Evolutionary conservation across 805 yeast species (phyloP).

Genomic region (Kluyveromyces aestuarii): DNA sequence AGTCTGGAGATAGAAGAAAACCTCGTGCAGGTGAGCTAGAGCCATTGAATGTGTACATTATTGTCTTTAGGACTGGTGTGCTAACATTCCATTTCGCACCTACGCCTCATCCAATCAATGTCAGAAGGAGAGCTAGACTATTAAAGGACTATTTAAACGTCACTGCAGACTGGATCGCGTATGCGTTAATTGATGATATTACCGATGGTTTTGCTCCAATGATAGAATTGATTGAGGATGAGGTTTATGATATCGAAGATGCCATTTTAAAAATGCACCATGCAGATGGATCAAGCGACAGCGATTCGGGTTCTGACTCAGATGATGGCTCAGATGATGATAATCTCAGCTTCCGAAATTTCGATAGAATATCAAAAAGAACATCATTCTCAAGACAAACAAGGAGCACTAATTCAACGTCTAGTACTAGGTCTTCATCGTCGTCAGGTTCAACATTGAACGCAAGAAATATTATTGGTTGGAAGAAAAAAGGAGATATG

Average conservation of each 20-base stretch:
- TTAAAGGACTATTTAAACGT: slow-evolving; percentile 83
- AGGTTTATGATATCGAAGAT: slow-evolving; percentile 91
- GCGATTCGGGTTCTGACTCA: slow-evolving; percentile 26
- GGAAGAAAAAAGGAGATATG: slow-evolving; percentile 95
- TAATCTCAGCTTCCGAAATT: slow-evolving; percentile 12
- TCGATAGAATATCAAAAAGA: slow-evolving; percentile 6
- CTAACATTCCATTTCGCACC: slow-evolving; percentile 90
- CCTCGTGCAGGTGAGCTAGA: slow-evolving; percentile 52
- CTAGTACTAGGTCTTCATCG: slow-evolving; percentile 15
- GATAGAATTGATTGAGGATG: slow-evolving; percentile 89
- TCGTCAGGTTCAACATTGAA: slow-evolving; percentile 30
- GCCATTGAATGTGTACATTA: slow-evolving; percentile 86
- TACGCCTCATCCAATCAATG: slow-evolving; percentile 94
- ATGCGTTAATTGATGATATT: slow-evolving; percentile 92
- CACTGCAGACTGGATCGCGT: slow-evolving; percentile 93
- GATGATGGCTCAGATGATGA: slow-evolving; percentile 32
- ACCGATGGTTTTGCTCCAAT: slow-evolving; percentile 97
- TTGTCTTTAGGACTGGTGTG: slow-evolving; percentile 86
- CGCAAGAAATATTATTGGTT: slow-evolving; percentile 42
- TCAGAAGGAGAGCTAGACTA: slow-evolving; percentile 83
- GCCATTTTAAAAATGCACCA: slow-evolving; percentile 83
- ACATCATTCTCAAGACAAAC: slow-evolving; percentile 7
- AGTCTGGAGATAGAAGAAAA: slow-evolving; percentile 37
- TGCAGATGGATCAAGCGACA: slow-evolving; percentile 32
- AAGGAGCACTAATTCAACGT: slow-evolving; percentile 12